Evolutionary conservation across 2,329 filamentous ascomycete species (phyloP), one percentile per base, ranked within the genome.

Genomic region (Stagonosporopsis vannaccii): DNA sequence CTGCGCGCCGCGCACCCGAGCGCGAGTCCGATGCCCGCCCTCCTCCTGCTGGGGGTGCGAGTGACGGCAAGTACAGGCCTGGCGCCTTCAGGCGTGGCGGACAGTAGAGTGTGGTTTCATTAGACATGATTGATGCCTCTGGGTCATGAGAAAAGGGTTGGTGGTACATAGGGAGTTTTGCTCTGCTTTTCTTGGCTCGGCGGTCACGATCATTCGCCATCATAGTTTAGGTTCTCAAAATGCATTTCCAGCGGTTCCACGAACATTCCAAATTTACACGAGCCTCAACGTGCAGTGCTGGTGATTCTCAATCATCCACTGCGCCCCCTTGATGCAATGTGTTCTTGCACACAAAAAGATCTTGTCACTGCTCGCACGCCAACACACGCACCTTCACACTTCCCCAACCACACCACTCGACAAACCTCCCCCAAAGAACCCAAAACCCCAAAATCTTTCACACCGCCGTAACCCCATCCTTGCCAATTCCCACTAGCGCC

Each of bases 31-130:
- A 67, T 57, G 49, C 65, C 6, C 67, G 67, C 28, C 60, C 60
- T 20, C 62, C 69, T 46, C 63, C 70, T 44, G 61, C 68, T 8
- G 51, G 59, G 5, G 65, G 69, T 46, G 68, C 68, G 7, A 68
- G 67, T 49, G 73, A 72, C 60, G 76, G 75, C 36, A 77, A 74
- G 66, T 78, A 78, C 57, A 71, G 75, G 61, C 76, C 76, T 23
- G 76, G 75, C 57, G 68, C 68, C 44, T 78, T 77, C 56, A 68
- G 56, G 59, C 66, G 70, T 44, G 40, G 45, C 61, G 59, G 42
- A 28, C 39, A 52, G 44, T 50, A 51, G 56, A 39, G 52, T 54
- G 35, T 55, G 49, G 36, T 56, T 59, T 39, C 25, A 23, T 51
- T 58, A 51, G 56, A 58, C 25, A 58, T 55, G 56, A 54, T 50